Conservation (phyloP, 108 stramenopile genomes). For the Hondaea fermentalgiana region DNA sequence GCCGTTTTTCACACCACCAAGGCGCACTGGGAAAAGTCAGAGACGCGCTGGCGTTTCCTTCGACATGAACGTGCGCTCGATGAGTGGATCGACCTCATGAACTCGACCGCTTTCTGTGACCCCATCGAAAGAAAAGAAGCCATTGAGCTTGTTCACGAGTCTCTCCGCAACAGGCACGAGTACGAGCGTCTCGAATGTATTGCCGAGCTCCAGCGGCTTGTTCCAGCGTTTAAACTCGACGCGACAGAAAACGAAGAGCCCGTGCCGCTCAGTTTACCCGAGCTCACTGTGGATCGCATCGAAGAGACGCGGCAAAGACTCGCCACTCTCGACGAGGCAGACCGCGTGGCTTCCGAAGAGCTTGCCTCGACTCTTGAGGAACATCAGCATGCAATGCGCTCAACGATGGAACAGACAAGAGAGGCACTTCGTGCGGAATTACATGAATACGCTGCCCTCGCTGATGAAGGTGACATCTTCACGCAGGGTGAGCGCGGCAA, state of each 20-base stretch:
- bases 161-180: not conserved
- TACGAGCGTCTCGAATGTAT: not conserved
- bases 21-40: not conserved
- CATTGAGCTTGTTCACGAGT: not conserved
- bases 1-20: not conserved
- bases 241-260: not conserved
- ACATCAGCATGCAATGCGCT: not conserved
- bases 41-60: not conserved
- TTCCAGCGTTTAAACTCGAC: not conserved
- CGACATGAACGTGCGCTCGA: not conserved
- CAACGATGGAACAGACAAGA: not conserved
- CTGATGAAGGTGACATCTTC: not conserved
- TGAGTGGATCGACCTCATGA: not conserved
- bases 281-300: not conserved
- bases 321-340: not conserved
- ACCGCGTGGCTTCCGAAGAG: not conserved
- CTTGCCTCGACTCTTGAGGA: not conserved
- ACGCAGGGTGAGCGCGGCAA: not conserved
- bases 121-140: not conserved
- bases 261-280: not conserved
- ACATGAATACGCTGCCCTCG: not conserved
- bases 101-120: not conserved
- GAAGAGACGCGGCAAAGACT: not conserved
- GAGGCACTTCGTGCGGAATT: not conserved
- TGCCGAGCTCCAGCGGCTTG: not conserved